These are phyloP conservation scores for Atractiella rhizophila DNA, from an alignment of 768 basidiomycete genomes.

Conservation along the genomic window DNA sequence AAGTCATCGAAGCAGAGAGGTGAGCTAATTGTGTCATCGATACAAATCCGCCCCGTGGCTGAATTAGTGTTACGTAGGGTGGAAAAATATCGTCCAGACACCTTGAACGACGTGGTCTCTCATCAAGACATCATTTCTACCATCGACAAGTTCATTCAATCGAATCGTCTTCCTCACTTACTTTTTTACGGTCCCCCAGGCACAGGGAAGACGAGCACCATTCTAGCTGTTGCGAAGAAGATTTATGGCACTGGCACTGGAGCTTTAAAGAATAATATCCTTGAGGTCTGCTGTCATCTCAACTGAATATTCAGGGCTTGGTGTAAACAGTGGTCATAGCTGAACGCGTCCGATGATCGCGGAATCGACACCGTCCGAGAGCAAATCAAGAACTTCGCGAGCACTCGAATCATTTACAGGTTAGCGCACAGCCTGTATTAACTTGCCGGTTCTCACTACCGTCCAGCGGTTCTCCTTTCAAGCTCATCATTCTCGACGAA, in stretches of 20 bases:
- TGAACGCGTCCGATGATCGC: slow-evolving; percentile 94
- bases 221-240: slow-evolving; percentile 75
- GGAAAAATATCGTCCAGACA: slow-evolving; percentile 84
- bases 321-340: slow-evolving; percentile 27
- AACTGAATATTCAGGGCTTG: background rate
- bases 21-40: slow-evolving; percentile 27
- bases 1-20: slow-evolving; percentile 63
- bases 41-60: too few species aligned
- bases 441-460: background rate
- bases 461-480: slow-evolving; percentile 68
- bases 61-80: slow-evolving; percentile 49
- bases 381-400: slow-evolving; percentile 95
- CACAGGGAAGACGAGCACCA: slow-evolving; percentile 93
- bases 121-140: slow-evolving; percentile 86
- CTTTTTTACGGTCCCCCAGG: slow-evolving; percentile 96
- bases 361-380: slow-evolving; percentile 97
- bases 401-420: slow-evolving; percentile 55
- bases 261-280: slow-evolving; percentile 48
- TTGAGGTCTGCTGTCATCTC: slow-evolving; percentile 36
- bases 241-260: slow-evolving; percentile 46
- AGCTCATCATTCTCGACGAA: slow-evolving; percentile 91
- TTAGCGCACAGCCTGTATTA: slow-evolving; percentile 11
- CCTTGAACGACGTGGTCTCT: slow-evolving; percentile 79
- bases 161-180: slow-evolving; percentile 76
- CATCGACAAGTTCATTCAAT: slow-evolving; percentile 88